Conservation (phyloP, 2,329 filamentous ascomycete species). For the Blastomyces emzantsi region DNA sequence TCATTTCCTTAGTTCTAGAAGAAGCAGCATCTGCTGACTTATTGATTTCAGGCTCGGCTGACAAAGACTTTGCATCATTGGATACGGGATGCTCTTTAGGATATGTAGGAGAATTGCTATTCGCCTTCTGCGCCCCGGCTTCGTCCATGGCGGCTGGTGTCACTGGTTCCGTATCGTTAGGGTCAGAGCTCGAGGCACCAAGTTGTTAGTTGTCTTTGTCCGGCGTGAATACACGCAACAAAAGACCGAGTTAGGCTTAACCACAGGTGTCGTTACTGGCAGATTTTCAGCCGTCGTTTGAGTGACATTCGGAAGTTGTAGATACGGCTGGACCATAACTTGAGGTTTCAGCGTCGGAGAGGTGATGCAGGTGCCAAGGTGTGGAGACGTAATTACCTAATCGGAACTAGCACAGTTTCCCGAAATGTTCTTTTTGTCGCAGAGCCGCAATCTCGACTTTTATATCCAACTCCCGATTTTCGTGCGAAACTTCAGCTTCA, state of each 20-base stretch:
- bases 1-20: conserved; percentile 45
- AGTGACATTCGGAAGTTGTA: not conserved
- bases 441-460: not conserved
- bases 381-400: too few species aligned
- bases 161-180: not conserved
- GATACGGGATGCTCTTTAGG: not conserved
- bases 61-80: not conserved
- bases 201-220: not conserved
- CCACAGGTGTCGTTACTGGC: not conserved
- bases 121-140: not conserved
- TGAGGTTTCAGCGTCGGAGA: too few species aligned
- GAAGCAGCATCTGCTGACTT: conserved; percentile 17
- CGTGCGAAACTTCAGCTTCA: not conserved
- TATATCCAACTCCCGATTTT: not conserved
- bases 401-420: not conserved
- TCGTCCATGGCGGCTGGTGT: not conserved
- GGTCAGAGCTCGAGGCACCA: not conserved
- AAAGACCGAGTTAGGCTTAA: not conserved
- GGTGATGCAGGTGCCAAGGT: too few species aligned
- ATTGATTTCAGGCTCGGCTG: conserved; percentile 13
- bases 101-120: not conserved
- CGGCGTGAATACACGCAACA: not conserved
- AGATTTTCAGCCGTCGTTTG: not conserved
- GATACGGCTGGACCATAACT: not conserved
- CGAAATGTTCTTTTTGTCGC: not conserved